Evolutionary conservation across 768 basidiomycete genomes (phyloP).

Genomic region (Suillus occidentalis): DNA sequence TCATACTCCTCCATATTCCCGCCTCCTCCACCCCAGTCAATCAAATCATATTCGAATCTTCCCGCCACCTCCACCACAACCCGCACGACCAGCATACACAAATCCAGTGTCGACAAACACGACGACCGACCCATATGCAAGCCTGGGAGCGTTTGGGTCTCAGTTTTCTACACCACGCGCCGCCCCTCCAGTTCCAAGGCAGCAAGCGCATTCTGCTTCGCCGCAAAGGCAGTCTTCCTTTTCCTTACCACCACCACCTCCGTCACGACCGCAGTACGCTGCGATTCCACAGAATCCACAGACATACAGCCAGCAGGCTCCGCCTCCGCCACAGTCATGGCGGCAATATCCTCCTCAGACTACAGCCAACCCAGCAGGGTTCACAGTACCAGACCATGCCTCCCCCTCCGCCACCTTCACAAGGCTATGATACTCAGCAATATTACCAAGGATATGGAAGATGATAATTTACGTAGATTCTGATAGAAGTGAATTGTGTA

Average conservation of each 20-base stretch:
- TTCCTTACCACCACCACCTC: slow-evolving; percentile 17
- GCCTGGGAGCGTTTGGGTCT: slow-evolving; percentile 28
- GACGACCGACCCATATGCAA: slow-evolving; percentile 37
- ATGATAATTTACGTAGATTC: slow-evolving; percentile 11
- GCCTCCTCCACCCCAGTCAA: slow-evolving; percentile 18
- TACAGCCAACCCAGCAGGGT: slow-evolving; percentile 21
- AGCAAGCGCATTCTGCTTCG: slow-evolving; percentile 19
- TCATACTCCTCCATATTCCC: slow-evolving; percentile 20
- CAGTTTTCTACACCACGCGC: slow-evolving; percentile 6
- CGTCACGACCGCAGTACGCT: slow-evolving; percentile 23
- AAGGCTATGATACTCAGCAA: slow-evolving; percentile 26
- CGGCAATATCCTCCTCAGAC: slow-evolving; percentile 24
- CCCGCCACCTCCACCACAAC: slow-evolving; percentile 27
- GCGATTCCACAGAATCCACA: slow-evolving; percentile 11
- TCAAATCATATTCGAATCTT: slow-evolving; percentile 21
- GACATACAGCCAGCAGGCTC: slow-evolving; percentile 21
- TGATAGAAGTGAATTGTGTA: background rate
- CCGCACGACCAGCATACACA: slow-evolving; percentile 25
- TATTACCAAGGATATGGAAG: slow-evolving; percentile 34
- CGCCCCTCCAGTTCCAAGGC: slow-evolving; percentile 19
- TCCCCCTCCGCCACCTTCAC: slow-evolving; percentile 33
- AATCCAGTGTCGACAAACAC: slow-evolving; percentile 19
- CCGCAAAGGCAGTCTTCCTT: slow-evolving; percentile 29
- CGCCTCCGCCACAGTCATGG: slow-evolving; percentile 24
- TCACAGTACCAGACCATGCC: slow-evolving; percentile 28